Evolutionary conservation across 2,329 filamentous ascomycete species (phyloP).

Genomic region (Diplodia sapinea): DNA sequence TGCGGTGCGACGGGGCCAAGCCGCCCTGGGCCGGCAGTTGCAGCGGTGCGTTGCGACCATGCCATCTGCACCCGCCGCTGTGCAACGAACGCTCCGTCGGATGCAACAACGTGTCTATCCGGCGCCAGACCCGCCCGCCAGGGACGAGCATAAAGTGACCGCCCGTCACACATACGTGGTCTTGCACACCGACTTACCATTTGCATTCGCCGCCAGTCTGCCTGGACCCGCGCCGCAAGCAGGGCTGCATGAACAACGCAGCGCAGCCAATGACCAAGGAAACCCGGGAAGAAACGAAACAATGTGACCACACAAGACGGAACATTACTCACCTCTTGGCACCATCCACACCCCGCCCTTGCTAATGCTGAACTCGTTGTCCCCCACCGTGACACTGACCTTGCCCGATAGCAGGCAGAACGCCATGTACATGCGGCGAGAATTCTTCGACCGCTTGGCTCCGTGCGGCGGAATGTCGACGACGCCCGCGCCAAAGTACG

Average conservation of each 20-base stretch:
- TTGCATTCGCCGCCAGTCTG: conserved; percentile 18
- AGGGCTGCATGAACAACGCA: background rate
- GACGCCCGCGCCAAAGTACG: conserved; percentile 88
- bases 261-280: background rate
- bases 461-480: conserved; percentile 85
- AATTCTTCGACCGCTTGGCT: conserved; percentile 89
- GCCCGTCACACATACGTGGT: conserved; percentile 40
- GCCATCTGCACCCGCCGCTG: conserved; percentile 21
- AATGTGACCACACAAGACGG: conserved; percentile 29
- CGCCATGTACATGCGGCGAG: conserved; percentile 93
- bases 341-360: conserved; percentile 94
- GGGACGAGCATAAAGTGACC: conserved; percentile 40
- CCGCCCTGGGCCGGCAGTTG: conserved; percentile 10
- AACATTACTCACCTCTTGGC: conserved; percentile 75
- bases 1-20: conserved; percentile 16
- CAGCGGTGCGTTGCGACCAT: conserved; percentile 20
- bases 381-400: conserved; percentile 78
- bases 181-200: conserved; percentile 34
- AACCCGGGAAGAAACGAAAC: conserved; percentile 5
- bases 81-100: conserved; percentile 24
- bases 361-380: conserved; percentile 78
- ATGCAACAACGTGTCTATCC: conserved; percentile 24
- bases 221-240: conserved; percentile 18
- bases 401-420: conserved; percentile 89
- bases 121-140: conserved; percentile 27